Evolutionary conservation across 768 basidiomycete genomes (phyloP), one percentile per base, ranked within the genome.

Genomic region (Rhizopogon vesiculosus): DNA sequence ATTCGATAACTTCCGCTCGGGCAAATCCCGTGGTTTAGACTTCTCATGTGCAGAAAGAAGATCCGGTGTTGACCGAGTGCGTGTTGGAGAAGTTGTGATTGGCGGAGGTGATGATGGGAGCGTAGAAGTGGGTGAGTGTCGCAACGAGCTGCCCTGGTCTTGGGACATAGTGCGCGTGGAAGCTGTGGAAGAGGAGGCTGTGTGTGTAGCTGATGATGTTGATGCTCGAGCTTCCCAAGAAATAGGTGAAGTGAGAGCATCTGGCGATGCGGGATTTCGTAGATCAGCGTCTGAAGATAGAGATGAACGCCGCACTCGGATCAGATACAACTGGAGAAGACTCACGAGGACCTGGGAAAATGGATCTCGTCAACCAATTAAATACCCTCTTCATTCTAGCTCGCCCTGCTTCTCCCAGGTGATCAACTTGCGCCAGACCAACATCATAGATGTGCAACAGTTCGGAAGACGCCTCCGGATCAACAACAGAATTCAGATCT

Each of bases 401-500:
- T 65, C 82, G 86, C 12, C 87, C 87, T 10, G 71, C 68, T 3
- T 87, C 81, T 22, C 75, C 73, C 6, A 71, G 66, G 43, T 72
- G 79, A 4, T 85, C 81, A 2, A 91, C 87, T 67, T 91, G 87
- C 10, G 93, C 84, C 29, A 97, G 71, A 8, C 92, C 91, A 7
- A 87, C 82, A 61, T 91, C 86, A 67, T 87, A 87, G 35, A 74
- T 72, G 35, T 78, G 71, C 42, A 88, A 74, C 42, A 85, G 67
- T 18, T 70, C 73, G 19, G 74, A 61, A 4, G 83, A 85, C 45
- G 70, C 70, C 52, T 76, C 71, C 9, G 87, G 82, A 59, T 86
- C 78, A n/a, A 91, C 75, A 41, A 73, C 74, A 40, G 73, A 74
- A 18, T 76, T 76, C 18, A 87, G 72, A 64, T 96, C 91, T 5